phyloP scores from a whole-genome alignment of 768 basidiomycete genomes.

The Suillus plorans region DNA sequence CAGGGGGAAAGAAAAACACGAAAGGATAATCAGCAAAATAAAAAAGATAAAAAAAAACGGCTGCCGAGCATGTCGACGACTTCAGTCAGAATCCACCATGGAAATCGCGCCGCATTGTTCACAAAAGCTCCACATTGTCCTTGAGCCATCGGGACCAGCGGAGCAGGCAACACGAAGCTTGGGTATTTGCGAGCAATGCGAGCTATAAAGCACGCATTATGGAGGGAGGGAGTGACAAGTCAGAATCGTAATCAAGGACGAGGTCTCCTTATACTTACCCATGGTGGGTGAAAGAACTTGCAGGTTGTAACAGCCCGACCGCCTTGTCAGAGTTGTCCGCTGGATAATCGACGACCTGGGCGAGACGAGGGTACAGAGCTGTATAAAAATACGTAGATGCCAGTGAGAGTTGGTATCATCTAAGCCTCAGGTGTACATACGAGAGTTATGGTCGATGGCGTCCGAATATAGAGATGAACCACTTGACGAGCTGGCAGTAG shows the following conservation, averaged over 20 bases:
- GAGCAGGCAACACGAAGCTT: constrained; percentile 81
- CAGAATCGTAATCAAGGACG: constrained; percentile 14
- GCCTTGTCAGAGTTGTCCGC: constrained; percentile 47
- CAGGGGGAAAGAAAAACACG: constrained; percentile 19
- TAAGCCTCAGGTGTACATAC: constrained; percentile 36
- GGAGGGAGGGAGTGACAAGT: constrained; percentile 7
- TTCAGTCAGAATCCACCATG: constrained; percentile 75
- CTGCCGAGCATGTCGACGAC: not conserved
- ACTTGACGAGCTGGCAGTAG: constrained; percentile 59
- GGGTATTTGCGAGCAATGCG: constrained; percentile 76
- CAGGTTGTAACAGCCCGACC: constrained; percentile 70
- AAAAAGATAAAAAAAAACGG: constrained; percentile 27
- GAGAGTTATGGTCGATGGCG: constrained; percentile 45
- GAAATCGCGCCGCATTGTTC: constrained; percentile 88
- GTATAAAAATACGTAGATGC: not conserved
- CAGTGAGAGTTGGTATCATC: not conserved
- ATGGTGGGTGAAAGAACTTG: constrained; percentile 60
- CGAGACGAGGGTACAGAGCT: constrained; percentile 62
- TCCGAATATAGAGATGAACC: constrained; percentile 49
- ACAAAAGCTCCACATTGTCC: constrained; percentile 85
- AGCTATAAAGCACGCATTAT: constrained; percentile 34
- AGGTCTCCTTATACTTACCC: constrained; percentile 50
- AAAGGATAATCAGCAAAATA: constrained; percentile 31
- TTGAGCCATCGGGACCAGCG: constrained; percentile 61
- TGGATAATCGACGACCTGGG: constrained; percentile 49